A percentile compares a stretch with the other conserved stretches of the same genome.
phyloP scores from a whole-genome alignment of 805 yeast species.

The Kodamaea hsintzibuensis region DNA sequence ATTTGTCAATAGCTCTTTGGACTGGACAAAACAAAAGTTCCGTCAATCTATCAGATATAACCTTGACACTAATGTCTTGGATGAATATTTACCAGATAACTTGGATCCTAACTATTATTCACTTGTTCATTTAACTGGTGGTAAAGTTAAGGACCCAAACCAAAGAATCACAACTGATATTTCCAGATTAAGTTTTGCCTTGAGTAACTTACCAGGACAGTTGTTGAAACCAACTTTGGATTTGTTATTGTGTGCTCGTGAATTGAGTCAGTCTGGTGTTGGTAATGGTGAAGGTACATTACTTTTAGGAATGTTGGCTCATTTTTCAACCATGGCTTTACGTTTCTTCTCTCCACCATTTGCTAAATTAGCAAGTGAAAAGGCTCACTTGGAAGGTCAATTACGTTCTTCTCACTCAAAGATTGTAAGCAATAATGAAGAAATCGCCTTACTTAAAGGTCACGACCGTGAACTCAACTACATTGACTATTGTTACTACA shows the following conservation, averaged over 20 bases:
- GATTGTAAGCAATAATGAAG: constrained; percentile 77
- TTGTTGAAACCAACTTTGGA: constrained; percentile 81
- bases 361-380: constrained; percentile 72
- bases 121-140: constrained; percentile 57
- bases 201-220: constrained; percentile 78
- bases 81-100: constrained; percentile 69
- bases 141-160: constrained; percentile 68
- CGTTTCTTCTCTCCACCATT: constrained; percentile 86
- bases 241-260: constrained; percentile 75
- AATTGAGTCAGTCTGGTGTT: constrained; percentile 64
- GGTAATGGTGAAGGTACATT: constrained; percentile 78
- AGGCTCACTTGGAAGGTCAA: constrained; percentile 81
- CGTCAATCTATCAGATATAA: constrained; percentile 61
- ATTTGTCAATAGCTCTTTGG: constrained; percentile 67
- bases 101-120: constrained; percentile 74
- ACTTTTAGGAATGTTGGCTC: constrained; percentile 76
- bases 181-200: constrained; percentile 66
- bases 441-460: constrained; percentile 82
- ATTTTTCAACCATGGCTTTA: constrained; percentile 71
- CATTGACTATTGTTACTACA: constrained; percentile 78
- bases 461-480: constrained; percentile 75
- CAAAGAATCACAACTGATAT: constrained; percentile 83
- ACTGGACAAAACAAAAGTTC: constrained; percentile 58
- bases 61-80: constrained; percentile 63
- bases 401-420: constrained; percentile 82